phyloP scores from a whole-genome alignment of 345 rosid genomes.

The Heritiera fomes region DNA sequence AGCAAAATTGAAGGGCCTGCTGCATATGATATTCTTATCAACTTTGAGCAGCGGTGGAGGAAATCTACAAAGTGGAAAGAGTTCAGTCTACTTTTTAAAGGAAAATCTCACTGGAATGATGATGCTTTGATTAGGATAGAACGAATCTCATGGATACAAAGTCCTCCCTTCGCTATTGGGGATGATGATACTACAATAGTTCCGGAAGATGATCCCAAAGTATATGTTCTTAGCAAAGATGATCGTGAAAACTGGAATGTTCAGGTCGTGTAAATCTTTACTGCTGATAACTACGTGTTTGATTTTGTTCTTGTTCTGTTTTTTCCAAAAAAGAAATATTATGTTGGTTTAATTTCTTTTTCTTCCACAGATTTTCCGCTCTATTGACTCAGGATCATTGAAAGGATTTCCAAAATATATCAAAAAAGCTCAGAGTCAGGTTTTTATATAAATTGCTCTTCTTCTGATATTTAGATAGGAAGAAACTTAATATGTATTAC shows the following conservation, averaged over 20 bases:
- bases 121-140: conserved; percentile 80
- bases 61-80: conserved; percentile 81
- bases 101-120: conserved; percentile 66
- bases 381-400: conserved; percentile 66
- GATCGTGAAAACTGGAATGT: conserved; percentile 80
- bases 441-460: conserved; percentile 23
- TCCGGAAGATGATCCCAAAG: conserved; percentile 53
- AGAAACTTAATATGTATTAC: background rate
- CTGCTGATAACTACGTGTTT: background rate
- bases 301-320: background rate
- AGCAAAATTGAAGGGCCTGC: conserved; percentile 93
- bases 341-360: background rate
- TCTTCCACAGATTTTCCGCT: conserved; percentile 58
- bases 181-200: conserved; percentile 45
- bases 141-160: conserved; percentile 91
- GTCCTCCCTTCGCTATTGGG: conserved; percentile 45
- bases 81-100: conserved; percentile 59
- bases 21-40: conserved; percentile 89
- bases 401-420: conserved; percentile 61
- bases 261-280: conserved; percentile 52
- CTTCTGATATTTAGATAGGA: background rate
- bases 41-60: conserved; percentile 98
- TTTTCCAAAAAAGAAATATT: background rate
- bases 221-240: conserved; percentile 54
- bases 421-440: conserved; percentile 44